A percentile compares a stretch with the other conserved stretches of the same genome.
Conservation (phyloP, 345 rosid genomes). For the Corymbia maculata region DNA sequence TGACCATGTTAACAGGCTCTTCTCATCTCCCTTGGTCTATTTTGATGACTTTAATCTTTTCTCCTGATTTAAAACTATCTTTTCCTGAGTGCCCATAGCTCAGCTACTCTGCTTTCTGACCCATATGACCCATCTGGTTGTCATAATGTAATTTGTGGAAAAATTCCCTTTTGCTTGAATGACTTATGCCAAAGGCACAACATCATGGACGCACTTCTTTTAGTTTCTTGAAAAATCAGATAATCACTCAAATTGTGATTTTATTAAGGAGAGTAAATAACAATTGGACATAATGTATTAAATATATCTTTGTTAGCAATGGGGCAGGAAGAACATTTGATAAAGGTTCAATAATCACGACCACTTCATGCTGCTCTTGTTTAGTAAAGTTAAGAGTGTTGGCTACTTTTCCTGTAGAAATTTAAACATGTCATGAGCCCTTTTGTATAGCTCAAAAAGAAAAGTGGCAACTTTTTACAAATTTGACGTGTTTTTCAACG, state of each 20-base stretch:
- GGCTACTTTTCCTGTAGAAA: background rate
- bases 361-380: background rate
- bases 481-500: background rate
- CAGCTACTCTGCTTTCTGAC: background rate
- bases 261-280: background rate
- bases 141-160: background rate
- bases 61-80: background rate
- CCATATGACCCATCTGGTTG: background rate
- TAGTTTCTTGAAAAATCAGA: background rate
- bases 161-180: background rate
- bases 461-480: background rate
- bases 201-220: background rate
- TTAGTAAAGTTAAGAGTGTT: background rate
- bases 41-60: background rate
- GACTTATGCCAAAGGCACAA: background rate
- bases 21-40: background rate
- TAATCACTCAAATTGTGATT: background rate
- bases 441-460: background rate
- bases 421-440: background rate
- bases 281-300: background rate
- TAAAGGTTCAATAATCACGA: background rate
- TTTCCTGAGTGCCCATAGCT: background rate
- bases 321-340: background rate
- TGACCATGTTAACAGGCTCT: background rate
- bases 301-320: background rate